Evolutionary conservation across 805 yeast genomes (phyloP).

Genomic region (Cephaloascus fragrans): DNA sequence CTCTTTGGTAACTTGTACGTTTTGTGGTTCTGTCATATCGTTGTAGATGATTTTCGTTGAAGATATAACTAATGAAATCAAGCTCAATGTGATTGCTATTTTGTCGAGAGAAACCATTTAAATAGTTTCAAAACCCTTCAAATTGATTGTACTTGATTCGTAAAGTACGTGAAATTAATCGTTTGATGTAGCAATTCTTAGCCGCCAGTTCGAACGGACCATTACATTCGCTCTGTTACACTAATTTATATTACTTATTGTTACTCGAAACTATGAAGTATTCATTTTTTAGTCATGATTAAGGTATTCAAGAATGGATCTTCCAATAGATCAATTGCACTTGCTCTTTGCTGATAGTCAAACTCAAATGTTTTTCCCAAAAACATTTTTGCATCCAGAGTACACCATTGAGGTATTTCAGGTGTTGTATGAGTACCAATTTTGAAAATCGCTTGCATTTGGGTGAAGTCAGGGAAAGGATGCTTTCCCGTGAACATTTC

Average conservation of each 20-base stretch:
- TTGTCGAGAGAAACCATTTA: too few relatives aligned
- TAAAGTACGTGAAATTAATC: too few relatives aligned
- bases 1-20: not conserved
- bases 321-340: slow-evolving; percentile 57
- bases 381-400: slow-evolving; percentile 61
- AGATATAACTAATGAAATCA: too few relatives aligned
- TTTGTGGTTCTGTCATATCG: not conserved
- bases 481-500: slow-evolving; percentile 96
- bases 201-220: too few relatives aligned
- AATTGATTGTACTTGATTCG: too few relatives aligned
- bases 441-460: slow-evolving; percentile 94
- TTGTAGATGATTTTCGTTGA: too few relatives aligned
- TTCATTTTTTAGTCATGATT: slow-evolving; percentile 26
- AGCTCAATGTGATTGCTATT: too few relatives aligned
- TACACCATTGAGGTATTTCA: slow-evolving; percentile 63
- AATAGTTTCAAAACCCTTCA: too few relatives aligned
- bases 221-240: too few relatives aligned
- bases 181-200: too few relatives aligned
- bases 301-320: slow-evolving; percentile 52
- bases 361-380: slow-evolving; percentile 58
- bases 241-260: too few relatives aligned
- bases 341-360: slow-evolving; percentile 65
- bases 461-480: slow-evolving; percentile 91
- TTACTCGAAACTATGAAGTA: too few relatives aligned
- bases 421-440: slow-evolving; percentile 86